Conservation (phyloP, 768 basidiomycete species). For the Dioszegia hungarica region DNA sequence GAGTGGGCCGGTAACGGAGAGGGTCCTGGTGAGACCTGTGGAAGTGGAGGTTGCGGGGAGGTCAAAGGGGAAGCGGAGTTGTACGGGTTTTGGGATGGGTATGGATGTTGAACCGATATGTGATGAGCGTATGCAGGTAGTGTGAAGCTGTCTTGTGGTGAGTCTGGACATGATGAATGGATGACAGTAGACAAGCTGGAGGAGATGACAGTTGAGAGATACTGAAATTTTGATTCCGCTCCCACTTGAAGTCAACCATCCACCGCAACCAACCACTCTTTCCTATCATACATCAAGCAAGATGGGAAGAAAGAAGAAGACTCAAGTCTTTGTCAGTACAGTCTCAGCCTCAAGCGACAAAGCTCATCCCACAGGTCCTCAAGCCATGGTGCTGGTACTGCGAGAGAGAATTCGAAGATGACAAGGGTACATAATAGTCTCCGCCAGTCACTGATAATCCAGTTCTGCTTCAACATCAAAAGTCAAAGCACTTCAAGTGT, state of each 20-base stretch:
- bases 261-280: background rate
- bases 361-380: constrained; percentile 30
- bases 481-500: constrained; percentile 99
- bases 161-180: background rate
- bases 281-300: background rate
- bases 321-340: constrained; percentile 40
- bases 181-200: no score
- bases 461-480: constrained; percentile 99
- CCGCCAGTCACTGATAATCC: background rate
- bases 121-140: constrained; percentile 35
- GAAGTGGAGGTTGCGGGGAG: constrained; percentile 32
- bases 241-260: no score
- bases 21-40: constrained; percentile 40
- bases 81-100: constrained; percentile 57
- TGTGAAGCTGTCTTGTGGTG: constrained; percentile 18
- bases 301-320: constrained; percentile 49
- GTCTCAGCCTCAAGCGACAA: background rate
- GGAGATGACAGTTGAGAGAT: background rate
- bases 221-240: background rate
- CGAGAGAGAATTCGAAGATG: constrained; percentile 98
- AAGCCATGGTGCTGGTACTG: constrained; percentile 97
- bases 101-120: constrained; percentile 56
- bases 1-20: constrained; percentile 61
- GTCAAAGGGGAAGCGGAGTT: constrained; percentile 37
- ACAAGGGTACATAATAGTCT: constrained; percentile 71